A percentile compares a stretch with the other conserved stretches of the same genome.
phyloP scores from a whole-genome alignment of 108 stramenopile genomes.

The Nitzschia inconspicua region DNA sequence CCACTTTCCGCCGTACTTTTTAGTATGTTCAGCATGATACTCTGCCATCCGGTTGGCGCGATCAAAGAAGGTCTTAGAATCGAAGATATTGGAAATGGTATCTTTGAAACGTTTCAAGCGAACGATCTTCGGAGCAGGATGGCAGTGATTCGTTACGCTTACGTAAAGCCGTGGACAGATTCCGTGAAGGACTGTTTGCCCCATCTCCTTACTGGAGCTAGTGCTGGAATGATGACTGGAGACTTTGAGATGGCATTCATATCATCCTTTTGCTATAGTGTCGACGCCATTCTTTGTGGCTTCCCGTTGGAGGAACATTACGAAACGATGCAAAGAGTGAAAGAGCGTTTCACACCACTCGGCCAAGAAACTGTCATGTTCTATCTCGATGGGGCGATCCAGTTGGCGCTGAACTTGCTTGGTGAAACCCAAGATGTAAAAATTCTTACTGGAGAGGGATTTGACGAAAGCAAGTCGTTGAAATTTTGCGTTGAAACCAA shows the following conservation, averaged over 20 bases:
- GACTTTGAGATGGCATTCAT: conserved; percentile 21
- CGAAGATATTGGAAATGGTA: conserved; percentile 1
- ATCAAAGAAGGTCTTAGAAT: conserved; percentile 3
- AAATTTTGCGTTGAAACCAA: not conserved
- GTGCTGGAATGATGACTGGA: conserved; percentile 2
- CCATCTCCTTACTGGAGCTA: not conserved
- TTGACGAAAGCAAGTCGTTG: not conserved
- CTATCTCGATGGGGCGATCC: not conserved
- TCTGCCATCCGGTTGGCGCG: conserved; percentile 3
- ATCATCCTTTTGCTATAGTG: not conserved
- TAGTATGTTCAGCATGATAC: not conserved
- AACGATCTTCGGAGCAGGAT: conserved; percentile 1
- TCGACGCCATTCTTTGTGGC: not conserved
- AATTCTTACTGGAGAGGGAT: conserved; percentile 6
- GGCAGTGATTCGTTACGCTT: not conserved
- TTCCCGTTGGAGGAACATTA: not conserved
- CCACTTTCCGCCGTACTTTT: not conserved
- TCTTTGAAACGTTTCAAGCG: conserved; percentile 2
- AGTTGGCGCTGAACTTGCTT: not conserved
- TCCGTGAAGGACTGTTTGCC: not conserved
- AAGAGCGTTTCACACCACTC: not conserved
- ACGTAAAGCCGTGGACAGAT: not conserved
- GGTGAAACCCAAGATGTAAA: not conserved
- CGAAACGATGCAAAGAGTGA: not conserved
- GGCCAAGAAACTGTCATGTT: not conserved